Base-by-base conservation (phyloP, 345 rosid genomes). In the Diplotaxis tenuifolia region DNA sequence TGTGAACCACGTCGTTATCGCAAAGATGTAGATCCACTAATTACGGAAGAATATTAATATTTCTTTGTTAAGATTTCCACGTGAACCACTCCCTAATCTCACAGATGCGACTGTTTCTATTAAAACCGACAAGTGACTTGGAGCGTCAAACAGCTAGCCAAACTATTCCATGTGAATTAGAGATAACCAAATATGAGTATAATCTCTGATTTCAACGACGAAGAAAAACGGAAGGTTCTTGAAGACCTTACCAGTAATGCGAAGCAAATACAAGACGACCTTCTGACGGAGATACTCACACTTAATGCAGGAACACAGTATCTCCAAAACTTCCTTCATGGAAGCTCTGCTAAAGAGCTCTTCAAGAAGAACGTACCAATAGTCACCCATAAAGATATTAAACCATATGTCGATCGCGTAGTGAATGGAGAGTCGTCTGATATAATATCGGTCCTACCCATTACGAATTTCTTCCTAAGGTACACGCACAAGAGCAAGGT, bases 291-390 rank as follows among this genome's bases (percentile, higher is more conserved):
- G 31, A 55, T 55, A 55, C 59, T 60, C 45, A 60, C 65, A 31
- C 65, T 31, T 60, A 60, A 60, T 15, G n/a, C 45, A 60, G 65
- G 22, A 60, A 60, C 65, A 9, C 45, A 60, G 25, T 60, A 60
- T 31, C 45, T 60, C 25, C 45, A 31, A 32, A 5, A 18, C 65
- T 60, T 31, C 15, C 65, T 60, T 31, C 78, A 57, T 11, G 88
- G 84, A 42, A 78, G 56, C 4, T 75, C 73, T 34, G 80, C 73
- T 49, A 83, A 78, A 70, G 70, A 73, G 20, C 2, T 27, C 2
- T 90, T 88, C 28, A 25, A 25, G 28, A 25, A 25, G 28, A 25
- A 25, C 28, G 28, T 25, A 25, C 28, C 28, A 25, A 25, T 25
- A 25, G 28, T 25, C 4, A 25, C 28, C 28, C 4, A 25, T 25